Evolutionary conservation across 805 yeast genomes (phyloP), one percentile per base, ranked within the genome.

Genomic region (Myxozyma udenii): DNA sequence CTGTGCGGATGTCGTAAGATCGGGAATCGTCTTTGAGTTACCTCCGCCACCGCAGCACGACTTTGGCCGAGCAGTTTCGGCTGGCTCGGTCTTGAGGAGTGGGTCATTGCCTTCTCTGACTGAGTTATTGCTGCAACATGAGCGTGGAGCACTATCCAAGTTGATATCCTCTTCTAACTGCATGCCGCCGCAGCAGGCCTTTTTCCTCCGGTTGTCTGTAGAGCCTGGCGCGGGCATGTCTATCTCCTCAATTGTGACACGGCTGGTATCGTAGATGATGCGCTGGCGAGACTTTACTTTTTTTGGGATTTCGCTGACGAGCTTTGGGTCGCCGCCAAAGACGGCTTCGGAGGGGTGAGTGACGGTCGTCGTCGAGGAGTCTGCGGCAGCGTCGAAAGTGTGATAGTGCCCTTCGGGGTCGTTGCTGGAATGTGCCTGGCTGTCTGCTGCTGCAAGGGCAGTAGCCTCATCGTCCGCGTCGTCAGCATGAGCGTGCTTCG

Each of bases 231-330:
- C 9, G 6, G 33, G 33, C 18, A 24, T 19, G 14, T 7, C 14
- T 12, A 49, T 41, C 19, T 49, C 48, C 30, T 33, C 42, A 6
- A 49, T 44, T 18, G 40, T 26, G 5, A 49, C 48, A 18, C 25
- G 37, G 14, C 44, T 43, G n/a, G 46, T 32, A 33, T 49, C 53
- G 33, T 49, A 49, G 7, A 49, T 44, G 12, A 49, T 35, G 3
- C 45, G 33, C 24, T 47, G 50, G 4, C 33, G 18, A 14, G 42
- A 18, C 19, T 28, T 32, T 12, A 16, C 21, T 7, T 3, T 19
- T 4, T 26, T 14, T 9, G 33, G 33, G 14, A 28, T 28, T n/a
- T n/a, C n/a, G n/a, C n/a, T n/a, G n/a, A n/a, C n/a, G n/a, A n/a
- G n/a, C n/a, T n/a, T n/a, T n/a, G n/a, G n/a, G n/a, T n/a, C n/a